A percentile compares a stretch with the other conserved stretches of the same genome.
Evolutionary conservation across 164 flowering plant genomes (phyloP).

Genomic region (Macadamia tetraphylla): DNA sequence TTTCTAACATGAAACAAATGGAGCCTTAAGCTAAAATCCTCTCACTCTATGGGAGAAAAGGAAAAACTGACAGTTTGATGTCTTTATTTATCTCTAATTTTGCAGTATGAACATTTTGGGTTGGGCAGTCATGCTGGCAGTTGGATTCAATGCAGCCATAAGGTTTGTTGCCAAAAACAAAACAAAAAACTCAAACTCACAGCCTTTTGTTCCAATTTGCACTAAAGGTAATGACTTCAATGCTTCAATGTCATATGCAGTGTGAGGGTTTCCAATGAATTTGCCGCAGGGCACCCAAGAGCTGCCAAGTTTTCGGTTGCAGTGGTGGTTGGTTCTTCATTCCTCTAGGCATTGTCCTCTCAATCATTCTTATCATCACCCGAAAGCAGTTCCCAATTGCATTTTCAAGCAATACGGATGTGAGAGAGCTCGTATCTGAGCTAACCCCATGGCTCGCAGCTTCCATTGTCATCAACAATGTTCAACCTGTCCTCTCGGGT

Average conservation of each 20-base stretch:
- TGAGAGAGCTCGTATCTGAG: constrained; percentile 28
- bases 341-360: constrained; percentile 35
- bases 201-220: background rate
- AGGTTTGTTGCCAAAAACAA: constrained; percentile 32
- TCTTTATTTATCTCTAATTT: too few relatives aligned
- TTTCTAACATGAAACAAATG: background rate
- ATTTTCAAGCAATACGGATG: constrained; percentile 36
- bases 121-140: constrained; percentile 66
- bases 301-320: constrained; percentile 55
- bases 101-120: constrained; percentile 25
- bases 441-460: constrained; percentile 49
- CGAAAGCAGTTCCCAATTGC: constrained; percentile 33
- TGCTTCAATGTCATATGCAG: constrained; percentile 21
- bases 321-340: constrained; percentile 41
- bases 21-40: background rate
- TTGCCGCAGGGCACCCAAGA: constrained; percentile 65
- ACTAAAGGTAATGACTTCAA: background rate
- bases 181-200: background rate
- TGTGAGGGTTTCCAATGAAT: constrained; percentile 72
- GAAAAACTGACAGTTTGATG: too few relatives aligned
- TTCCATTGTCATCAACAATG: constrained; percentile 44
- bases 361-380: constrained; percentile 25
- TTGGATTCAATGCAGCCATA: constrained; percentile 73
- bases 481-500: constrained; percentile 69
- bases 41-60: too few relatives aligned